Conservation (phyloP, 352 stramenopile genomes). For the Blastocystis sp. region DNA sequence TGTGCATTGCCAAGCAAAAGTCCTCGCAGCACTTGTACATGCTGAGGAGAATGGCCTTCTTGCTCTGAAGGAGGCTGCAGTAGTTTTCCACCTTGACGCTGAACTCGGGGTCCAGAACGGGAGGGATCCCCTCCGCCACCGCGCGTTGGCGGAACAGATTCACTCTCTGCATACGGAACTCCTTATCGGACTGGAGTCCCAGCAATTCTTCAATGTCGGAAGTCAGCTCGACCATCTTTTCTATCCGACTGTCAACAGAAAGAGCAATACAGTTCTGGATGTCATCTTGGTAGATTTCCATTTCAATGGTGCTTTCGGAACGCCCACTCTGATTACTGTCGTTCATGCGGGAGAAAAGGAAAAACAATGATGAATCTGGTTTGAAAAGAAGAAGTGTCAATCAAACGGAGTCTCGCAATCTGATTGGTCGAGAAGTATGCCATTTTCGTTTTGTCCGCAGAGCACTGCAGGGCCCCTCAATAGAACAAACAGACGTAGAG, state of each 20-base stretch:
- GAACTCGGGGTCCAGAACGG: constrained; percentile 14
- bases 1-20: constrained; percentile 41
- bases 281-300: constrained; percentile 4
- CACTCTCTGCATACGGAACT: background rate
- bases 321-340: background rate
- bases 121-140: background rate
- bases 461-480: background rate
- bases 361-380: constrained; percentile 28
- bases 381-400: background rate
- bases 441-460: too few species aligned
- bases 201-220: constrained; percentile 49
- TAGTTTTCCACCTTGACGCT: constrained; percentile 8
- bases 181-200: constrained; percentile 15
- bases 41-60: constrained; percentile 29
- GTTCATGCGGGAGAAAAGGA: constrained; percentile 15
- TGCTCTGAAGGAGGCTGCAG: background rate
- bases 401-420: background rate
- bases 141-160: background rate
- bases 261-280: constrained; percentile 34
- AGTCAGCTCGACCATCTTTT: constrained; percentile 36
- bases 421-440: constrained; percentile 5
- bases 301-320: background rate
- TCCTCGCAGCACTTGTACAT: constrained; percentile 59
- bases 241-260: constrained; percentile 7
- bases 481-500: constrained; percentile 22